phyloP scores from a whole-genome alignment of 2,329 filamentous ascomycete genomes.

The Xylariaceae sp. region DNA sequence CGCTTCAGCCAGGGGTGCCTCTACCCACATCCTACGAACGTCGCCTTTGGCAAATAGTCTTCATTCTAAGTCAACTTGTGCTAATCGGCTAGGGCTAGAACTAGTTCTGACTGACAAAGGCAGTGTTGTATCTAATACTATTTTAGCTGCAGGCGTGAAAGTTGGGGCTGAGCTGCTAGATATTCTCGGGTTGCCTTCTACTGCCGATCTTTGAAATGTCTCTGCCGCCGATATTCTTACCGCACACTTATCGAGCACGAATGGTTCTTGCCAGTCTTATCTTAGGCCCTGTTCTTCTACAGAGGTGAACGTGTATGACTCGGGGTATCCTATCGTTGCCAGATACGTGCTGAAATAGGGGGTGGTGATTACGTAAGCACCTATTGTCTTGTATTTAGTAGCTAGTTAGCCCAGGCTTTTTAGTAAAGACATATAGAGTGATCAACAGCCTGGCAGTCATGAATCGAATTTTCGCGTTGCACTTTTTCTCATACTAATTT shows the following conservation, averaged over 20 bases:
- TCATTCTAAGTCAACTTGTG: slow-evolving; percentile 12
- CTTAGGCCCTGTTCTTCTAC: slow-evolving; percentile 4
- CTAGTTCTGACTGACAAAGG: slow-evolving; percentile 8
- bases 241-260: slow-evolving; percentile 2
- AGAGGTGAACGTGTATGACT: slow-evolving; percentile 13
- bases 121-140: slow-evolving; percentile 9
- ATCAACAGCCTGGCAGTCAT: too few relatives aligned
- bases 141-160: slow-evolving; percentile 10
- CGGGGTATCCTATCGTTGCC: slow-evolving; percentile 10
- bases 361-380: too few relatives aligned
- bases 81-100: slow-evolving; percentile 11
- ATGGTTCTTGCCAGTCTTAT: slow-evolving; percentile 14
- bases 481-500: too few relatives aligned
- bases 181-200: slow-evolving; percentile 4
- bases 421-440: too few relatives aligned
- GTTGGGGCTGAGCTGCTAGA: slow-evolving; percentile 6
- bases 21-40: slow-evolving; percentile 6
- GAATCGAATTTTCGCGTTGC: too few relatives aligned
- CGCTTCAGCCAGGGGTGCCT: slow-evolving; percentile 10
- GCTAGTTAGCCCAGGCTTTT: too few relatives aligned
- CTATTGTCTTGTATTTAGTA: too few relatives aligned
- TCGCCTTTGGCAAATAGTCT: slow-evolving; percentile 10
- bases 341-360: slow-evolving; percentile 11
- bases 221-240: slow-evolving; percentile 7
- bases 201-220: slow-evolving; percentile 7